These are phyloP conservation scores for Pleurotus ostreatus DNA, from an alignment of 768 basidiomycete species.

Conservation along the genomic window DNA sequence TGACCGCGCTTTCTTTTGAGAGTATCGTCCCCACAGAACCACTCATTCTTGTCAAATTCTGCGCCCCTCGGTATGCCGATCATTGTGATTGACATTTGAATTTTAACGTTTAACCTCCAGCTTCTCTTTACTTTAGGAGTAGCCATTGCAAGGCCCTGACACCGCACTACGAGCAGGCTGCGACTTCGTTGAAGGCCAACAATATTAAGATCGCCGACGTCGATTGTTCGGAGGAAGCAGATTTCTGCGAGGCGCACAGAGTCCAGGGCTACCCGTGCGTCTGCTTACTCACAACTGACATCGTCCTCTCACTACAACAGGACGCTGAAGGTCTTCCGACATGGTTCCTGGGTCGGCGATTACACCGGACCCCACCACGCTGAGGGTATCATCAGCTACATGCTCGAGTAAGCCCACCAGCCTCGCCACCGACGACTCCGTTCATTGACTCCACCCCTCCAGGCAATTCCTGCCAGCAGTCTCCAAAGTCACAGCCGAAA, in stretches of 20 bases:
- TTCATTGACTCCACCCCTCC: conserved; percentile 10
- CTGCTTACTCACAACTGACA: neutral
- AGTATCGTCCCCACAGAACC: conserved; percentile 58
- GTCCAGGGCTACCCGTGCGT: conserved; percentile 92
- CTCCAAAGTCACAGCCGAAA: conserved; percentile 69
- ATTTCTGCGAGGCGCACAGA: conserved; percentile 84
- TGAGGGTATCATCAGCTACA: conserved; percentile 94
- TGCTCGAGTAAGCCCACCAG: conserved; percentile 83
- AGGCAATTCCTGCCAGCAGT: conserved; percentile 94
- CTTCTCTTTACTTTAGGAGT: conserved; percentile 60
- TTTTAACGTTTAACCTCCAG: neutral
- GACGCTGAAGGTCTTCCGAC: conserved; percentile 88
- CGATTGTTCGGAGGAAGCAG: conserved; percentile 92
- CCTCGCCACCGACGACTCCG: too few relatives aligned
- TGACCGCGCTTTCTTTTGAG: conserved; percentile 70
- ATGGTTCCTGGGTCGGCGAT: conserved; percentile 65
- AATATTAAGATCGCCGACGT: conserved; percentile 92
- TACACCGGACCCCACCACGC: conserved; percentile 89
- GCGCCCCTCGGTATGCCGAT: conserved; percentile 67
- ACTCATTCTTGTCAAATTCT: conserved; percentile 94
- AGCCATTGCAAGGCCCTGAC: conserved; percentile 96
- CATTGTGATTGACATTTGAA: neutral
- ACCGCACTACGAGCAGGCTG: conserved; percentile 91
- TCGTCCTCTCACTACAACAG: conserved; percentile 29
- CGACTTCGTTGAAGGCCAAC: conserved; percentile 86